Conservation (phyloP, 805 yeast genomes). For the Wilhelminamyces savonicus region DNA sequence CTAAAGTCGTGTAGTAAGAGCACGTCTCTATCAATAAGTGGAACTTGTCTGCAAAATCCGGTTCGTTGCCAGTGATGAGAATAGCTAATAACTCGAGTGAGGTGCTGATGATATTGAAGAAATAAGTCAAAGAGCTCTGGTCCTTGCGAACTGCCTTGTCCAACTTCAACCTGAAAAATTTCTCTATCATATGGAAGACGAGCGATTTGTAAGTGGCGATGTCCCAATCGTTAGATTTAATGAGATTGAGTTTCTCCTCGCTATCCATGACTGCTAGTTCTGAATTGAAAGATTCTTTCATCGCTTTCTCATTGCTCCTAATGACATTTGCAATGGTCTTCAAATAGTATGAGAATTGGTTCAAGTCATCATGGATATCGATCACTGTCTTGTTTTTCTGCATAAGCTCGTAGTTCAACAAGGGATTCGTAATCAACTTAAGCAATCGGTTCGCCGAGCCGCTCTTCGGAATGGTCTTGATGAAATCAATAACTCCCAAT, state of each 20-base stretch:
- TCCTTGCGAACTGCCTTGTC: conserved; percentile 14
- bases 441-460: conserved; percentile 61
- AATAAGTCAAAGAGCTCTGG: conserved; percentile 7
- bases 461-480: conserved; percentile 34
- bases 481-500: conserved; percentile 43
- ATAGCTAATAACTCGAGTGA: conserved; percentile 37
- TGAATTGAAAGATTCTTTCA: conserved; percentile 44
- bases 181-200: conserved; percentile 38
- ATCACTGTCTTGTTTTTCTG: conserved; percentile 16
- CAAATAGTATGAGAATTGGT: conserved; percentile 56
- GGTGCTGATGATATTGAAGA: conserved; percentile 25
- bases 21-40: conserved; percentile 32
- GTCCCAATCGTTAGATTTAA: conserved; percentile 39
- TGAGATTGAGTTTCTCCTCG: conserved; percentile 33
- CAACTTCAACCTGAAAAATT: conserved; percentile 34
- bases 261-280: conserved; percentile 56
- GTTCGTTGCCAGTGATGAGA: conserved; percentile 53
- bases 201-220: conserved; percentile 59
- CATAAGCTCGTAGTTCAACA: conserved; percentile 38
- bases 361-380: conserved; percentile 51
- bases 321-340: conserved; percentile 48
- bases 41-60: conserved; percentile 42
- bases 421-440: conserved; percentile 49
- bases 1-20: conserved; percentile 13
- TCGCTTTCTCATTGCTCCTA: conserved; percentile 32